Percentiles rank a stretch among this genome's conserved stretches.
These are phyloP conservation scores for Galerina sulciceps DNA, from an alignment of 768 basidiomycete genomes.

Conservation along the genomic window DNA sequence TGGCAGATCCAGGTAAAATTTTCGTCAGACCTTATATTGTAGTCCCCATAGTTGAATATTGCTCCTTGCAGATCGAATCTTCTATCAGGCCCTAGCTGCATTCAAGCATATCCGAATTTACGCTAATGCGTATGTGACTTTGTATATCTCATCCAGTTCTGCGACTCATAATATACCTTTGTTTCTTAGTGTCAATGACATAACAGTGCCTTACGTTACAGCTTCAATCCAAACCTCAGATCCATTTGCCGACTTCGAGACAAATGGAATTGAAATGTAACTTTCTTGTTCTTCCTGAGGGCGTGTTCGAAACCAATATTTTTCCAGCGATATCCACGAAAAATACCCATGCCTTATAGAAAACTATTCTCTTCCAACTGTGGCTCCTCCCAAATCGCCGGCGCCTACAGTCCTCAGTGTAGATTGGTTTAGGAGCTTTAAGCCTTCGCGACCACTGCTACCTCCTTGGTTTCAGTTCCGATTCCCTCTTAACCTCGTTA, in stretches of 20 bases:
- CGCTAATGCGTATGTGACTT: constrained; percentile 71
- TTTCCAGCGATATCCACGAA: constrained; percentile 55
- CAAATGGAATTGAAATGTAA: constrained; percentile 67
- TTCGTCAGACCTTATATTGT: not conserved
- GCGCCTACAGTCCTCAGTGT: constrained; percentile 44
- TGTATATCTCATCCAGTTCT: not conserved
- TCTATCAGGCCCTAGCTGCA: constrained; percentile 69
- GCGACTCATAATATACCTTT: not conserved
- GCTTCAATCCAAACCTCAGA: constrained; percentile 74
- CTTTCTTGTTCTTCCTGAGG: constrained; percentile 18
- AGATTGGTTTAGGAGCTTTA: constrained; percentile 49
- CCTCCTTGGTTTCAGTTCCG: constrained; percentile 61
- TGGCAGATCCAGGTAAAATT: constrained; percentile 77
- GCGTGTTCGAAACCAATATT: not conserved
- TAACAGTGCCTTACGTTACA: constrained; percentile 83
- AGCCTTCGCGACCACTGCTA: constrained; percentile 46
- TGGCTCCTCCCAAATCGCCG: constrained; percentile 42
- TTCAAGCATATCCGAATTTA: constrained; percentile 79
- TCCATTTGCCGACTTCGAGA: constrained; percentile 59
- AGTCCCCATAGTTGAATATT: not conserved
- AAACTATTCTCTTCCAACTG: constrained; percentile 48
- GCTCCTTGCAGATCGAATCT: constrained; percentile 59
- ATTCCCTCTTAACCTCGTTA: constrained; percentile 76
- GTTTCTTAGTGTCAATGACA: constrained; percentile 62
- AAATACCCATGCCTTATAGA: constrained; percentile 62